Evolutionary conservation across 805 yeast species (phyloP).

Genomic region (Yamadazyma akitaensis): DNA sequence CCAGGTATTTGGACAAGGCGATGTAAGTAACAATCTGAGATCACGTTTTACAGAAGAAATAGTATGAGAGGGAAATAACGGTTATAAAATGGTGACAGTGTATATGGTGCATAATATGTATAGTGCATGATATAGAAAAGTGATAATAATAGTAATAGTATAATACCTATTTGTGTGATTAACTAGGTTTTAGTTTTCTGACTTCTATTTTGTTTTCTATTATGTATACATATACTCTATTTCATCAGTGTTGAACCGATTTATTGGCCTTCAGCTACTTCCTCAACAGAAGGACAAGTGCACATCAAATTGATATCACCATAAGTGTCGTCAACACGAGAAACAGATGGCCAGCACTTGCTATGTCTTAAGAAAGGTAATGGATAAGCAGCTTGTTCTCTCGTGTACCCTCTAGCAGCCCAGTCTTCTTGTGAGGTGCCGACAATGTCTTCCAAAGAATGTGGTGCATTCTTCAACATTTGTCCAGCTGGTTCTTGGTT

Average conservation of each 20-base stretch:
- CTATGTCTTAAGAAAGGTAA: constrained; percentile 64
- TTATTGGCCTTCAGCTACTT: constrained; percentile 44
- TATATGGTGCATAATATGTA: too few species aligned
- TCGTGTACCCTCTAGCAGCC: constrained; percentile 81
- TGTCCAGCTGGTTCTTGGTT: constrained; percentile 62
- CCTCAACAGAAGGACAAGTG: constrained; percentile 87
- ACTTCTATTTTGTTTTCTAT: not conserved
- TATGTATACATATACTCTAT: not conserved
- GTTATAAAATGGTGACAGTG: not conserved
- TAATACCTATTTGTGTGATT: too few species aligned
- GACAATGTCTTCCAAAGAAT: constrained; percentile 76
- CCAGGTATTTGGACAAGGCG: constrained; percentile 15
- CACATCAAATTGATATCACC: constrained; percentile 93
- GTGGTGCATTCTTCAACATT: constrained; percentile 88
- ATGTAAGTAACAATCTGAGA: constrained; percentile 17
- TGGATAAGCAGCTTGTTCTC: constrained; percentile 94
- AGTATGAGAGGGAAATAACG: not conserved
- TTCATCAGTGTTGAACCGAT: not conserved
- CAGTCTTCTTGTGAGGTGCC: constrained; percentile 61
- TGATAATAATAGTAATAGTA: too few species aligned
- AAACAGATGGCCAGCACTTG: constrained; percentile 95
- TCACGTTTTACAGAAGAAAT: constrained; percentile 20
- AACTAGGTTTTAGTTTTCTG: too few species aligned
- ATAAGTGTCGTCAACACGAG: constrained; percentile 89
- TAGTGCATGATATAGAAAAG: not conserved